These are phyloP conservation scores for Bigelowiella natans DNA, from an alignment of 78 protist genomes.

Conservation along the genomic window DNA sequence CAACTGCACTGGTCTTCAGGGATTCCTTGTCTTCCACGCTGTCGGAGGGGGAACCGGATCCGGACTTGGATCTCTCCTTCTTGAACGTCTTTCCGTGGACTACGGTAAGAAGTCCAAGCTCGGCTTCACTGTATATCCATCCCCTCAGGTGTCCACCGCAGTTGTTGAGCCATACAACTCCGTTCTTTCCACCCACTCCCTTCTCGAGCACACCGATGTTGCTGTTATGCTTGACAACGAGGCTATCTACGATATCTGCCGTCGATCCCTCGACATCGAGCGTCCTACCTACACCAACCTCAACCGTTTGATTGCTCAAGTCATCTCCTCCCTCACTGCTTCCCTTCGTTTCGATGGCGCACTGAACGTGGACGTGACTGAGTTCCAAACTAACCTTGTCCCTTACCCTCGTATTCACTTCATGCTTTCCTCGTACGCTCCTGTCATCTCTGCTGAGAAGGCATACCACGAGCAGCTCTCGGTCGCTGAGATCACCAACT, in stretches of 20 bases:
- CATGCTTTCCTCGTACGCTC: constrained; percentile 83
- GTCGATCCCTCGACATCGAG: constrained; percentile 82
- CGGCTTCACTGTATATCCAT: constrained; percentile 55
- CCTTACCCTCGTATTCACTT: constrained; percentile 86
- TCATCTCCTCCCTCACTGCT: constrained; percentile 87
- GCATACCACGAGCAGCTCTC: constrained; percentile 68
- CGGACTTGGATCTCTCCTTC: constrained; percentile 66
- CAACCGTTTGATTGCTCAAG: constrained; percentile 92
- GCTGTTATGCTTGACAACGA: constrained; percentile 69
- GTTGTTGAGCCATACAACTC: constrained; percentile 99
- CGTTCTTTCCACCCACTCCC: constrained; percentile 82
- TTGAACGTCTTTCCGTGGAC: not conserved
- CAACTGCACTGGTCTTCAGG: constrained; percentile 92
- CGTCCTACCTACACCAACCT: constrained; percentile 94
- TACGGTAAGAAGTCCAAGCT: not conserved
- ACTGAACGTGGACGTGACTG: constrained; percentile 93
- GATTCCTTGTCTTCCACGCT: constrained; percentile 62
- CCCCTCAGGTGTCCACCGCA: constrained; percentile 90
- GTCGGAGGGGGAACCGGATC: constrained; percentile 97
- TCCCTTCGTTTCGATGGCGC: constrained; percentile 96
- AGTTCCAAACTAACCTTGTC: constrained; percentile 93
- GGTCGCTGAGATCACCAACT: constrained; percentile 70
- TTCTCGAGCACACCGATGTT: constrained; percentile 92
- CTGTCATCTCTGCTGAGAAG: constrained; percentile 79
- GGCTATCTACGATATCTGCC: constrained; percentile 96